These are phyloP conservation scores for Sonneratia alba DNA, from an alignment of 345 rosid genomes.

Conservation along the genomic window DNA sequence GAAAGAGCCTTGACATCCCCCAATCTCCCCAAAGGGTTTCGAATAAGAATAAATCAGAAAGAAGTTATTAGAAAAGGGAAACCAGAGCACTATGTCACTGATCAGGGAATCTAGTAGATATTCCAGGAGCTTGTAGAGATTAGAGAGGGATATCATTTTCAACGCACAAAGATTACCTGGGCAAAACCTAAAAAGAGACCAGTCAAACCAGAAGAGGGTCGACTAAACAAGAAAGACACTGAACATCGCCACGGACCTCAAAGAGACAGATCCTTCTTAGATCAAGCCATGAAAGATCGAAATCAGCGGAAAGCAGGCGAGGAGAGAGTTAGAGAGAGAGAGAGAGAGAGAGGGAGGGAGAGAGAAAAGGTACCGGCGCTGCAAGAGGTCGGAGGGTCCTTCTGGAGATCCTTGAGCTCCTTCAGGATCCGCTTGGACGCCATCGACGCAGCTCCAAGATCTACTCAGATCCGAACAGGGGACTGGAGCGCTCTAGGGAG, in stretches of 20 bases:
- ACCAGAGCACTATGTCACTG: neutral
- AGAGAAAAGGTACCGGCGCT: slow-evolving; percentile 15
- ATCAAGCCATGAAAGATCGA: neutral
- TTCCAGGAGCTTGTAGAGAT: no score
- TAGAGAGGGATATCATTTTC: neutral
- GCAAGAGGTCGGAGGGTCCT: slow-evolving; percentile 32
- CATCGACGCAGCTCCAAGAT: slow-evolving; percentile 14
- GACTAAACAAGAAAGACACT: neutral
- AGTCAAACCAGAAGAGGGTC: neutral
- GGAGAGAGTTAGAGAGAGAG: neutral
- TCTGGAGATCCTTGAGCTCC: slow-evolving; percentile 34
- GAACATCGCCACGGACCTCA: neutral
- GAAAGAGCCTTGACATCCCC: no score
- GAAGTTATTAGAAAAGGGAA: neutral
- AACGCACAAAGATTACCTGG: neutral
- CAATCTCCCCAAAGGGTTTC: no score
- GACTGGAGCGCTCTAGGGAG: neutral
- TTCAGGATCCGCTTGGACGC: slow-evolving; percentile 29
- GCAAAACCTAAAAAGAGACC: neutral
- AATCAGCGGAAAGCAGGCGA: neutral
- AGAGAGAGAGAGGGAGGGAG: no score
- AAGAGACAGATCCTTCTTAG: neutral
- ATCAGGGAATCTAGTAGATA: neutral
- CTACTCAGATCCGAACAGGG: neutral
- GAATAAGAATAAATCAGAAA: neutral